phyloP scores from a whole-genome alignment of 352 stramenopile species.

The Phytophthora europaea region DNA sequence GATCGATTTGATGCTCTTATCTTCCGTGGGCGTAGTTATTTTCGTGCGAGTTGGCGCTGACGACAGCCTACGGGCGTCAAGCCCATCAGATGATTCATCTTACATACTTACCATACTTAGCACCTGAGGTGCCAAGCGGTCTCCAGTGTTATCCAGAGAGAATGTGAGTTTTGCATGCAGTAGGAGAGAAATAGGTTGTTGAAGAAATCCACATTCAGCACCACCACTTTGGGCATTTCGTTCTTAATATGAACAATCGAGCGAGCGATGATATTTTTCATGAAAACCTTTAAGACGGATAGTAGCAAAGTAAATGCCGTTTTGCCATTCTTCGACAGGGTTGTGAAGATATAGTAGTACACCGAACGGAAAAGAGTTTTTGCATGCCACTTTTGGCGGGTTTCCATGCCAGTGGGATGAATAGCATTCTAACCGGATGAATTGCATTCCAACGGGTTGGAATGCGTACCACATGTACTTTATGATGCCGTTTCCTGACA shows the following conservation, averaged over 20 bases:
- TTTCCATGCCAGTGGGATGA: too few species aligned
- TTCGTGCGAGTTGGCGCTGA: neutral
- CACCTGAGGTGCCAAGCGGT: neutral
- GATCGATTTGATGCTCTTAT: neutral
- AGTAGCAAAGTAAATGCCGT: slow-evolving; percentile 23
- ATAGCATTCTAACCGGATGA: too few species aligned
- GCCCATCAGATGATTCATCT: too few species aligned
- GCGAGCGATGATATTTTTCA: slow-evolving; percentile 13
- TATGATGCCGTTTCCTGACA: too few species aligned
- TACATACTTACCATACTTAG: too few species aligned
- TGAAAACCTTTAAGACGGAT: slow-evolving; percentile 9
- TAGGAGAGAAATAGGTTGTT: slow-evolving; percentile 24
- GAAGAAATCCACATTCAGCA: slow-evolving; percentile 34
- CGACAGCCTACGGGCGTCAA: neutral
- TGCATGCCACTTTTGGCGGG: too few species aligned
- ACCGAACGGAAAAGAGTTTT: neutral
- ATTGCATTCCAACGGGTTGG: too few species aligned
- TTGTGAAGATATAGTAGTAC: slow-evolving; percentile 23
- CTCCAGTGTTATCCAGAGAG: slow-evolving; percentile 2
- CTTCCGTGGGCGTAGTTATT: neutral
- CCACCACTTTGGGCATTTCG: slow-evolving; percentile 17
- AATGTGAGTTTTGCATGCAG: slow-evolving; percentile 21
- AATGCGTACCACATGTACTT: too few species aligned
- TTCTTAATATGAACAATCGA: neutral
- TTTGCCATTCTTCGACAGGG: neutral